Conservation (phyloP, 768 basidiomycete species). For the Trametes cingulata region DNA sequence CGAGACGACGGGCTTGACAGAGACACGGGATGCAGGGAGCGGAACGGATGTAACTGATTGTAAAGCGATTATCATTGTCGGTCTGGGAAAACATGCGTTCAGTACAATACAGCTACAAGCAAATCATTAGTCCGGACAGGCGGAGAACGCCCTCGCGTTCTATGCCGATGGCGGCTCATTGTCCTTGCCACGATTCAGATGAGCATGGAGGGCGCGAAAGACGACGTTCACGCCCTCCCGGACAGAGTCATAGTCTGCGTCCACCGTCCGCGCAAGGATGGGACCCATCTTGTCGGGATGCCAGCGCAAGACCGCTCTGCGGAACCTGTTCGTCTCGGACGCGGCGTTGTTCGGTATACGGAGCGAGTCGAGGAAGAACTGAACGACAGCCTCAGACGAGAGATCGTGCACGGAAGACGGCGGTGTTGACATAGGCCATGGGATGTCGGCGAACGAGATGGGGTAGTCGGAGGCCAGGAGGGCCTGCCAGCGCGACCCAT, state of each 20-base stretch:
- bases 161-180: background rate
- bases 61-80: background rate
- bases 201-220: constrained; percentile 25
- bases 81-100: background rate
- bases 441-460: constrained; percentile 53
- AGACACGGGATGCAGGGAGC: too few species aligned
- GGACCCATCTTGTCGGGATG: constrained; percentile 64
- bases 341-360: constrained; percentile 41
- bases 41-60: too few species aligned
- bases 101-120: constrained; percentile 42
- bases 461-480: constrained; percentile 34
- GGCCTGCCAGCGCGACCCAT: constrained; percentile 53
- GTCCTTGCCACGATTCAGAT: background rate
- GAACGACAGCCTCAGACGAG: constrained; percentile 41
- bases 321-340: constrained; percentile 53
- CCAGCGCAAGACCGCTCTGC: constrained; percentile 64
- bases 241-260: constrained; percentile 47
- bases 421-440: constrained; percentile 54
- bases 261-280: constrained; percentile 44
- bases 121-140: too few species aligned
- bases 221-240: constrained; percentile 49
- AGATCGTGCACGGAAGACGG: constrained; percentile 34
- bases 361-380: constrained; percentile 52
- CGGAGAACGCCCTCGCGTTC: background rate
- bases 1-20: too few species aligned